These are phyloP conservation scores for Tephrocybe sp. DNA, from an alignment of 768 basidiomycete genomes.

Conservation along the genomic window DNA sequence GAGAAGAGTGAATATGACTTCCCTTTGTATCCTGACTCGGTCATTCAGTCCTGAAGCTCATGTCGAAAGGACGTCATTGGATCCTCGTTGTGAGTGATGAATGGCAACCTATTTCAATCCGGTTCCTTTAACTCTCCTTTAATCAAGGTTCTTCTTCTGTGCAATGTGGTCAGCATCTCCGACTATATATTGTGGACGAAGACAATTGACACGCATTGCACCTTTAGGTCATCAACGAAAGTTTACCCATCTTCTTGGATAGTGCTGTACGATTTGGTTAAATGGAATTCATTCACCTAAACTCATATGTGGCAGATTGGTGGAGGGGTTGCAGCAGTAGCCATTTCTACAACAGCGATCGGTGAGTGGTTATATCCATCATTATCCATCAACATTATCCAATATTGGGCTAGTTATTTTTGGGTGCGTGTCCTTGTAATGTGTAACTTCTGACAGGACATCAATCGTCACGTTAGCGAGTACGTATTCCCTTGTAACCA, in stretches of 20 bases:
- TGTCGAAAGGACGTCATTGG: constrained; percentile 81
- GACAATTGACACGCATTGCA: neutral
- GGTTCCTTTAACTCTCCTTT: neutral
- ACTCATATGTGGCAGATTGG: constrained; percentile 30
- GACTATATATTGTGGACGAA: neutral
- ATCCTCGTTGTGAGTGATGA: constrained; percentile 72
- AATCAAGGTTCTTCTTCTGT: constrained; percentile 72
- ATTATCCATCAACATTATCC: too few species aligned
- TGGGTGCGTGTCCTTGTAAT: constrained; percentile 51
- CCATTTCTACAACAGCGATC: constrained; percentile 74
- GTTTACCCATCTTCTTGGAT: constrained; percentile 80
- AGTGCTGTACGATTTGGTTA: constrained; percentile 50
- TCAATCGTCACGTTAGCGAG: constrained; percentile 43
- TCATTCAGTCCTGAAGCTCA: constrained; percentile 56
- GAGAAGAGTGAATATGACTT: too few species aligned
- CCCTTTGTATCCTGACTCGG: too few species aligned
- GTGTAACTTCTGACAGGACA: neutral
- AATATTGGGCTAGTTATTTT: too few species aligned
- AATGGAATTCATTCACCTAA: neutral
- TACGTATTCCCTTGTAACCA: too few species aligned
- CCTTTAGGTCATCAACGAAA: constrained; percentile 73
- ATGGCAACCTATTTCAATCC: neutral
- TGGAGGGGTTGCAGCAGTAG: constrained; percentile 73
- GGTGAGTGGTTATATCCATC: too few species aligned
- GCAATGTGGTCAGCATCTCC: constrained; percentile 69